Percentiles rank a stretch among this genome's conserved stretches.
Evolutionary conservation across 108 stramenopile genomes (phyloP).

Genomic region (Mayamaea pseudoterrestris): DNA sequence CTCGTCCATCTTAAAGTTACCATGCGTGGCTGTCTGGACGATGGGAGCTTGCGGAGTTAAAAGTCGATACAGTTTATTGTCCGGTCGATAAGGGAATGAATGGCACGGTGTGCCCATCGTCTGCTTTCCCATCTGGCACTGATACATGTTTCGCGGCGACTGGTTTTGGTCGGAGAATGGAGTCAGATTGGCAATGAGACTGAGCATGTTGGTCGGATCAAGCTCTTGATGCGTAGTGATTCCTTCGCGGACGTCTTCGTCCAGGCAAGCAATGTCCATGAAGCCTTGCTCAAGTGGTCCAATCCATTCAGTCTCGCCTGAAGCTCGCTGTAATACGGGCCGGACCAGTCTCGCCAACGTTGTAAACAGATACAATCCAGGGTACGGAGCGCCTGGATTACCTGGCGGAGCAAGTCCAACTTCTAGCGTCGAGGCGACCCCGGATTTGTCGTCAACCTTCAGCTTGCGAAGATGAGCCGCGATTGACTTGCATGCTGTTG

Average conservation of each 20-base stretch:
- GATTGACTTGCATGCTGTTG: conserved; percentile 49
- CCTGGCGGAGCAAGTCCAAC: conserved; percentile 68
- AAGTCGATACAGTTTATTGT: conserved; percentile 94
- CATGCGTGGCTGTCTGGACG: conserved; percentile 87
- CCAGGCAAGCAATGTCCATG: conserved; percentile 91
- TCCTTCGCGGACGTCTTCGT: conserved; percentile 80
- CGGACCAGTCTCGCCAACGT: conserved; percentile 80
- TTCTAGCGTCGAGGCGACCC: conserved; percentile 57
- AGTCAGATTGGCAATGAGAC: conserved; percentile 91
- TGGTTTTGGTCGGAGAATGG: conserved; percentile 98
- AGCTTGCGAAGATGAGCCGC: conserved; percentile 45
- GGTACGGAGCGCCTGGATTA: conserved; percentile 75
- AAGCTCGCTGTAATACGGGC: conserved; percentile 84
- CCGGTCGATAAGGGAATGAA: conserved; percentile 81
- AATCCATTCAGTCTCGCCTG: conserved; percentile 81
- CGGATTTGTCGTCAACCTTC: conserved; percentile 52
- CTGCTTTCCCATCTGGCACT: conserved; percentile 99
- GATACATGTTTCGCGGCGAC: conserved; percentile 96
- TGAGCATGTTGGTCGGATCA: conserved; percentile 95
- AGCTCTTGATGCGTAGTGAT: conserved; percentile 92
- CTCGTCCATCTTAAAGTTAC: conserved; percentile 93
- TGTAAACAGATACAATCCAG: conserved; percentile 88
- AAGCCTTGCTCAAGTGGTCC: conserved; percentile 97
- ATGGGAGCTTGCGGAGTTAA: conserved; percentile 93
- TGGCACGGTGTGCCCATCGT: conserved; percentile 99